A percentile compares a stretch with the other conserved stretches of the same genome.
phyloP scores from a whole-genome alignment of 768 basidiomycete genomes.

The Gloeophyllum trabeum region DNA sequence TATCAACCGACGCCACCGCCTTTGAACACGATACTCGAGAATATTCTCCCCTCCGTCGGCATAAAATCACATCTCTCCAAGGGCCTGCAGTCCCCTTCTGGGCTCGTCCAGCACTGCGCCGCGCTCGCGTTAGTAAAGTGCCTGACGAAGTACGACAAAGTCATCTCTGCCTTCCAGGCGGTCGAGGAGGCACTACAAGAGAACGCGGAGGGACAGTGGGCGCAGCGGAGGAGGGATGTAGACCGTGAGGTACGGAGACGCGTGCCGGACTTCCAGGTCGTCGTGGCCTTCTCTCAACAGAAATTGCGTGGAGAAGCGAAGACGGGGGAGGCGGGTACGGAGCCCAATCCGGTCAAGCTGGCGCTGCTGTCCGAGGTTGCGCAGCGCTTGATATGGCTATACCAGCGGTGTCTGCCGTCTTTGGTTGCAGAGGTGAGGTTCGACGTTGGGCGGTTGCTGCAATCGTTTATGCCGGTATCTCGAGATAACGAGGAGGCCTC shows the following conservation, averaged over 20 bases:
- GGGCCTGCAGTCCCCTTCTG: constrained; percentile 61
- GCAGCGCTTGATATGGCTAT: constrained; percentile 74
- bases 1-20: constrained; percentile 72
- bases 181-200: constrained; percentile 49
- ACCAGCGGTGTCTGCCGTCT: constrained; percentile 66
- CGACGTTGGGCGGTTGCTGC: constrained; percentile 74
- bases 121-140: constrained; percentile 70
- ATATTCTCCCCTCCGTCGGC: constrained; percentile 64
- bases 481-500: not conserved
- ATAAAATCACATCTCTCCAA: constrained; percentile 70
- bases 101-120: constrained; percentile 78
- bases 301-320: constrained; percentile 4
- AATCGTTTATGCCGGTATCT: constrained; percentile 22
- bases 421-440: constrained; percentile 74
- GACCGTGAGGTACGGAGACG: constrained; percentile 64
- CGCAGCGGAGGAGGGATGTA: constrained; percentile 50
- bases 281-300: constrained; percentile 73
- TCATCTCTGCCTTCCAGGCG: constrained; percentile 34
- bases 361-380: constrained; percentile 72
- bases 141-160: constrained; percentile 55
- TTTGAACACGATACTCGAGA: constrained; percentile 57
- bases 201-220: constrained; percentile 62
- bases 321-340: not conserved
- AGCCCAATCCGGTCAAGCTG: constrained; percentile 5
- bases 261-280: constrained; percentile 79